Evolutionary conservation across 2,329 filamentous ascomycete genomes (phyloP), one percentile per base, ranked within the genome.

Genomic region (Gliomastix tumulicola): DNA sequence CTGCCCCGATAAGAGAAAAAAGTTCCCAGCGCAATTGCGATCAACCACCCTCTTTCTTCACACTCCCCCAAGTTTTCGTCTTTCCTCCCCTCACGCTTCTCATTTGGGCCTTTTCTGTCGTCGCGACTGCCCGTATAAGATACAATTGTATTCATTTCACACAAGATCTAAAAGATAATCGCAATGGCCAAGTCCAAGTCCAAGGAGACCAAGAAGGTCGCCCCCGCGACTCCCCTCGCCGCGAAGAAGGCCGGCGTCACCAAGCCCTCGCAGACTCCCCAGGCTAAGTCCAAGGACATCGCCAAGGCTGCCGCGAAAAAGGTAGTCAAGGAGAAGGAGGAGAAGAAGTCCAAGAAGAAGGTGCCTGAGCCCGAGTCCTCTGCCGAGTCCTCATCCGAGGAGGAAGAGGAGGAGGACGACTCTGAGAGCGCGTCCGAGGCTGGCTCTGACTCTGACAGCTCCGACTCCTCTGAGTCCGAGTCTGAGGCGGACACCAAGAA

Each of bases 181-280:
- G 69, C 49, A 60, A 84, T 83, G 79, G 77, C 69, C 60, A 83
- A 83, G 65, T 64, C 69, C 38, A 84, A 83, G 68, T 71, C 80
- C 56, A 66, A 63, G 59, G 56, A 60, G 39, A 28, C 25, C 25
- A 28, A 65, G 58, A 57, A 71, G 57, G 68, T 62, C 47, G 76
- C 76, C 65, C 55, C 71, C 47, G 59, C 65, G 51, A 68, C 71
- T 54, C 56, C 65, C 43, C 54, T 69, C 49, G 60, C 27, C 31
- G 77, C 80, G 62, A 86, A 85, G 70, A 71, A 71, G 49, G 79
- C 70, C 48, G 74, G 75, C 46, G 70, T 85, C 51, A 75, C 73
- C 65, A 88, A 88, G 71, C 57, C 79, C 36, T 68, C 75, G 43
- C 71, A 82, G 59, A 74, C 72, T 46, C 63, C 78, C 55, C 82